Evolutionary conservation across 257 asterid genomes (phyloP).

Genomic region (Henckelia pumila): DNA sequence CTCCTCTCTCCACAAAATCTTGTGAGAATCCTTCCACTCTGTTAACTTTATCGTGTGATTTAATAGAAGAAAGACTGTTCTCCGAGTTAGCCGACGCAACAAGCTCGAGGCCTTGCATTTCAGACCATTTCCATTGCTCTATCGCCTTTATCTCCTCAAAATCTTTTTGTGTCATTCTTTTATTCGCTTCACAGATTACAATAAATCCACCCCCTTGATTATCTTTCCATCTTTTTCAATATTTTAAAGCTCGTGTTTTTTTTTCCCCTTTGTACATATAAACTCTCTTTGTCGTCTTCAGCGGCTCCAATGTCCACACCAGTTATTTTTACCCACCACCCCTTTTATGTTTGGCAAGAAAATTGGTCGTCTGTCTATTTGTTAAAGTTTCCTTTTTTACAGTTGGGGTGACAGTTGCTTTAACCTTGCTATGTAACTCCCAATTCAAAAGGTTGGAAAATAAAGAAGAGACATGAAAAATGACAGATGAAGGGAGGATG

Average conservation of each 20-base stretch:
- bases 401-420: constrained; percentile 25
- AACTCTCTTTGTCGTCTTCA: constrained; percentile 20
- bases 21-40: constrained; percentile 15
- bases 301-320: constrained; percentile 23
- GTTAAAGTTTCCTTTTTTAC: neutral
- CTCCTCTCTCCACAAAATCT: constrained; percentile 23
- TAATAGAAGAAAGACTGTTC: constrained; percentile 36
- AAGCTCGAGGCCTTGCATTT: constrained; percentile 75
- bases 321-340: constrained; percentile 9
- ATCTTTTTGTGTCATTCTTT: constrained; percentile 55
- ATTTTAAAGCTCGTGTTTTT: neutral
- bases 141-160: constrained; percentile 53
- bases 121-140: constrained; percentile 88
- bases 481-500: constrained; percentile 36
- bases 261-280: neutral
- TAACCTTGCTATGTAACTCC: constrained; percentile 28
- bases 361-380: neutral
- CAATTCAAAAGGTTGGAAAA: constrained; percentile 23
- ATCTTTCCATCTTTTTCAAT: constrained; percentile 20
- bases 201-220: constrained; percentile 22
- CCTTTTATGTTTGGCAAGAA: constrained; percentile 12
- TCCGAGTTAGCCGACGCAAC: constrained; percentile 45
- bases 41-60: constrained; percentile 30
- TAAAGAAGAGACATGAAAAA: constrained; percentile 31
- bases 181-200: constrained; percentile 29